These are phyloP conservation scores for Rubroshorea leprosula DNA, from an alignment of 345 rosid species.

Conservation along the genomic window DNA sequence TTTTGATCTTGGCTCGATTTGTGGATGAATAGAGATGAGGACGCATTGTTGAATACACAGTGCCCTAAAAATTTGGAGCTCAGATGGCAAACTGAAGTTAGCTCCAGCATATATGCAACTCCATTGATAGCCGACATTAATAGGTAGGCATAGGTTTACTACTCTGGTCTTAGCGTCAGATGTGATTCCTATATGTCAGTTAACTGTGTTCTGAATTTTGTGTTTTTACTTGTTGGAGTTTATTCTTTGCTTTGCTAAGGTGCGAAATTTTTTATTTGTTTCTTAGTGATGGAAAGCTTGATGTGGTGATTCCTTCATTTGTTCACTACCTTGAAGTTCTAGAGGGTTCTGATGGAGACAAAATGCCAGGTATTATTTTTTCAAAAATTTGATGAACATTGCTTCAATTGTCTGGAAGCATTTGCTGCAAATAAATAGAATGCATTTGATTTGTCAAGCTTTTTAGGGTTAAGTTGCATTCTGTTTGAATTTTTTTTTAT, in stretches of 20 bases:
- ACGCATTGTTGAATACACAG: constrained; percentile 78
- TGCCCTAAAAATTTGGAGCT: constrained; percentile 91
- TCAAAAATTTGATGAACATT: neutral
- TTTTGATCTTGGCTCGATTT: neutral
- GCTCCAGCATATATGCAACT: constrained; percentile 90
- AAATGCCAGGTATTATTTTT: constrained; percentile 74
- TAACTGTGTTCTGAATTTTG: constrained; percentile 3
- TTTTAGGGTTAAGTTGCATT: neutral
- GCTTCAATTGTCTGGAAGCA: neutral
- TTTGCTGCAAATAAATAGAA: neutral
- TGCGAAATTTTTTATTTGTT: neutral
- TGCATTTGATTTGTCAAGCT: too few relatives aligned
- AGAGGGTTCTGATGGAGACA: constrained; percentile 98
- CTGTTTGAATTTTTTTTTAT: constrained; percentile 1
- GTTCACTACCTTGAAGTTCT: constrained; percentile 98
- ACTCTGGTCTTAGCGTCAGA: neutral
- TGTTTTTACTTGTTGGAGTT: neutral
- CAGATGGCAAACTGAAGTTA: constrained; percentile 98
- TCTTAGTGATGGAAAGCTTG: constrained; percentile 95
- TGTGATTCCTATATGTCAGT: neutral
- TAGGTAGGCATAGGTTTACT: too few relatives aligned
- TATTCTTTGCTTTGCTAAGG: neutral
- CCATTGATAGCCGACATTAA: constrained; percentile 96
- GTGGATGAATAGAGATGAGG: constrained; percentile 62
- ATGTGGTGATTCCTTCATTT: constrained; percentile 91